Conservation (phyloP, 1,284 basidiomycete genomes). For the Tremellales sp. region DNA sequence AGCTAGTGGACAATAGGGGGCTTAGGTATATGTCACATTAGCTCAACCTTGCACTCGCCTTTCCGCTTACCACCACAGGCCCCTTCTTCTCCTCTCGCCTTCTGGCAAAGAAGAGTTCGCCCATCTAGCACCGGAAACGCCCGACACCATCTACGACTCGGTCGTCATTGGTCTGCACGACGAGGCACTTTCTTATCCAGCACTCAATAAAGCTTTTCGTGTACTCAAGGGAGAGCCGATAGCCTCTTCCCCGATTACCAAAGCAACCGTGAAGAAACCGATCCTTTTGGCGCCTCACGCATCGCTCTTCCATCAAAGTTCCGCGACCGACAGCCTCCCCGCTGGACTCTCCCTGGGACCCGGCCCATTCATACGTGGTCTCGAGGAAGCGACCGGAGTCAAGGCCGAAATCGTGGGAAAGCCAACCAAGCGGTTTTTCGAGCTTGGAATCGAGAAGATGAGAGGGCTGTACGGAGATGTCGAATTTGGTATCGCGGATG, state of each 20-base stretch:
- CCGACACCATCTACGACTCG: conserved; percentile 52
- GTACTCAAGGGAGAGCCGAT: conserved; percentile 52
- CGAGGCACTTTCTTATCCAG: conserved; percentile 54
- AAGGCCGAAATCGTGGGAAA: conserved; percentile 62
- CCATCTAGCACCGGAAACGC: conserved; percentile 10
- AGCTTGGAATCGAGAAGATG: conserved; percentile 57
- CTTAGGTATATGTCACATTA: conserved; percentile 50
- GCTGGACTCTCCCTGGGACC: conserved; percentile 61
- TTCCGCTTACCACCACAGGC: conserved; percentile 45
- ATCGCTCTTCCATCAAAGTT: conserved; percentile 59
- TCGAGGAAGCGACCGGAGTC: conserved; percentile 57
- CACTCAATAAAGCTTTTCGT: conserved; percentile 63
- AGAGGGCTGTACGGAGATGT: conserved; percentile 27
- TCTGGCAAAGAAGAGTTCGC: conserved; percentile 58
- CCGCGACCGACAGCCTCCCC: conserved; percentile 51
- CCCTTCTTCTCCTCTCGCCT: conserved; percentile 59
- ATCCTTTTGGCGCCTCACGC: conserved; percentile 49
- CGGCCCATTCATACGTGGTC: conserved; percentile 63
- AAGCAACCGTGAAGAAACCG: conserved; percentile 34
- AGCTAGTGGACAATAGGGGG: conserved; percentile 49
- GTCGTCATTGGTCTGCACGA: conserved; percentile 67
- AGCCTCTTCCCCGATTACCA: conserved; percentile 5
- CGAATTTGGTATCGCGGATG: conserved; percentile 22
- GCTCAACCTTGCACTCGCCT: not conserved
- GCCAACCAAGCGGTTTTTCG: conserved; percentile 59